Conservation (phyloP, 257 asterid species). For the Fraxinus excelsior region DNA sequence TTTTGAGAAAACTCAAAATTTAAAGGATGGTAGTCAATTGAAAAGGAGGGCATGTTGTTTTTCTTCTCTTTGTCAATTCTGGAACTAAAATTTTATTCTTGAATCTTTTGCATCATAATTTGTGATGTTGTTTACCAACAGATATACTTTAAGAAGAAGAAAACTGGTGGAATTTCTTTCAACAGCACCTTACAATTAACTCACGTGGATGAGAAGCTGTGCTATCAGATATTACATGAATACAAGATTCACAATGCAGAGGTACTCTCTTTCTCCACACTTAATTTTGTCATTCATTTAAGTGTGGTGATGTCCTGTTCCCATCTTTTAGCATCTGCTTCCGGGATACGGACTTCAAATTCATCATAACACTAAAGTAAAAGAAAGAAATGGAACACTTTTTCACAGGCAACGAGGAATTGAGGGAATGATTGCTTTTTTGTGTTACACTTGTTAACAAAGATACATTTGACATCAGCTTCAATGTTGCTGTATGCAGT, state of each 20-base stretch:
- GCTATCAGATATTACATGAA: slow-evolving; percentile 96
- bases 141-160: slow-evolving; percentile 98
- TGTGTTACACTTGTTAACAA: not conserved
- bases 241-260: slow-evolving; percentile 99
- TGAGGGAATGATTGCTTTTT: not conserved
- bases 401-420: not conserved
- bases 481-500: not conserved
- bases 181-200: slow-evolving; percentile 83
- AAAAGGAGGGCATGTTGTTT: not conserved
- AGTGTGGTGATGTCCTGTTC: not conserved
- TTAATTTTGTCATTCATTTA: not conserved
- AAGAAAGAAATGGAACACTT: not conserved
- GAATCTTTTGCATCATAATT: slow-evolving; percentile 14
- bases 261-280: slow-evolving; percentile 48
- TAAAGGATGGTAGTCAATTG: not conserved
- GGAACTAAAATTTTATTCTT: slow-evolving; percentile 15
- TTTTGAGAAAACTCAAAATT: slow-evolving; percentile 5
- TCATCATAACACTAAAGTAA: not conserved
- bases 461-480: not conserved
- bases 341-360: not conserved
- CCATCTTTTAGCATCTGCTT: not conserved
- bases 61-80: slow-evolving; percentile 1
- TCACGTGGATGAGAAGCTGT: slow-evolving; percentile 96
- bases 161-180: slow-evolving; percentile 97
- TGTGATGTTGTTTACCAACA: slow-evolving; percentile 41